Base-by-base conservation (phyloP, 2,329 filamentous ascomycete genomes). In the Alternaria triticina region DNA sequence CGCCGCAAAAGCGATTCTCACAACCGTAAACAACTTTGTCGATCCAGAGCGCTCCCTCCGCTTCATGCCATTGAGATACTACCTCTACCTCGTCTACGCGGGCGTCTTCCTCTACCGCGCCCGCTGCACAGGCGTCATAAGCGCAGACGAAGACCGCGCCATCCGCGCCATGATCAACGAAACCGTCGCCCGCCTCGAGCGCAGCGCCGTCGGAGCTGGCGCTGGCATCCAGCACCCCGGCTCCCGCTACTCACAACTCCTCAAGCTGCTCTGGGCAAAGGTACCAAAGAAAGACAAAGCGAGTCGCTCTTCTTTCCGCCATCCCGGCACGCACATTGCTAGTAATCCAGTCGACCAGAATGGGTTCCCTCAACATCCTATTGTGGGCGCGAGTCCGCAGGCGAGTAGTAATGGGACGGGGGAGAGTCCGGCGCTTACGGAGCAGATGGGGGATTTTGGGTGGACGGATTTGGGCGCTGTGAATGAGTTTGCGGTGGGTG, bases 1-100 rank as follows among this genome's bases (percentile, higher is more conserved):
- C 61, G 83, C 83, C 0, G 83, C 83, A 8, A 84, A 84, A 71
- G 82, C 82, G 22, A 78, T 85, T 13, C 74, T 85, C 4, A 83
- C 81, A n/a, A 85, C 83, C 33, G 79, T 82, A 52, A 85, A 84
- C 71, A 84, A 82, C 52, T 85, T 84, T 59, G 82, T 85, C 22
- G 81, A 83, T 59, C 82, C 83, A 0, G 83, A 84, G 61, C 81
- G 80, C 64, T 75, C 78, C 1, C 74, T 85, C 1, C 80, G 83
- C 30, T 84, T 80, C 64, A 84, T 85, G 83, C 83, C 83, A 0
- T 67, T 84, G 2, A 77, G 82, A 3, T 84, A 83, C 72, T 84
- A 83, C 61, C 79, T 85, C 20, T 84, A 84, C 70, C 81, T 83
- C 6, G 81, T 85, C 27, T 84, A 85, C 61, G 81, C 81, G 1